Conservation (phyloP, 345 rosid genomes). For the Citrus hindsii region DNA sequence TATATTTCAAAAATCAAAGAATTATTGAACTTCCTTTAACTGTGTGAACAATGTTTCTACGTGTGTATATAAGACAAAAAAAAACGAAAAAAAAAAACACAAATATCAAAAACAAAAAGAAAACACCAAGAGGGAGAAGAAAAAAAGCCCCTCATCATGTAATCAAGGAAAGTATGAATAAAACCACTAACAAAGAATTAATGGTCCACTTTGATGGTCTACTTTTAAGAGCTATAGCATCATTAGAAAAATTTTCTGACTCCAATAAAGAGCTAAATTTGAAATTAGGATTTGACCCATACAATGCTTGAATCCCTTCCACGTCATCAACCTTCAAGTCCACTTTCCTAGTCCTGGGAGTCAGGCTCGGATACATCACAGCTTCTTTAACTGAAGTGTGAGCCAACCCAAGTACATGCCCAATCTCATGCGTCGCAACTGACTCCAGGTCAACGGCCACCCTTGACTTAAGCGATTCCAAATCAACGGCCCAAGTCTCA, state of each 20-base stretch:
- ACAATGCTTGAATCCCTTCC: conserved; percentile 71
- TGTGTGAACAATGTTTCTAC: not conserved
- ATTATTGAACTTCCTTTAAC: not conserved
- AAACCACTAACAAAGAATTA: conserved; percentile 25
- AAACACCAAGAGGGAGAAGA: not conserved
- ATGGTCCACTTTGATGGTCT: conserved; percentile 27
- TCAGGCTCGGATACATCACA: conserved; percentile 91
- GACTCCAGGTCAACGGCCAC: conserved; percentile 87
- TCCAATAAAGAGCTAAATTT: conserved; percentile 52
- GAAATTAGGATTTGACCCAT: conserved; percentile 77
- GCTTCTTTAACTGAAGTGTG: conserved; percentile 77
- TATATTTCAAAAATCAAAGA: not conserved
- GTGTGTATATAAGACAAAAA: not conserved
- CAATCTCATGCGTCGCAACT: conserved; percentile 94
- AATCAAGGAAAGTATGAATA: conserved; percentile 22
- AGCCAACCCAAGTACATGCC: conserved; percentile 80
- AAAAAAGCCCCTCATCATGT: not conserved
- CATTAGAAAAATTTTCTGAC: conserved; percentile 51
- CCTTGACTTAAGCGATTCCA: conserved; percentile 40
- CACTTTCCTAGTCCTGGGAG: conserved; percentile 54
- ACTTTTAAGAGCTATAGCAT: conserved; percentile 11
- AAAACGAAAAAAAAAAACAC: not conserved
- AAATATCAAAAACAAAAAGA: not conserved
- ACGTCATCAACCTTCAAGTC: conserved; percentile 78
- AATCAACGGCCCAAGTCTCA: conserved; percentile 74